Evolutionary conservation across 257 asterid species (phyloP), one percentile per base, ranked within the genome.

Genomic region (Rauvolfia tetraphylla): DNA sequence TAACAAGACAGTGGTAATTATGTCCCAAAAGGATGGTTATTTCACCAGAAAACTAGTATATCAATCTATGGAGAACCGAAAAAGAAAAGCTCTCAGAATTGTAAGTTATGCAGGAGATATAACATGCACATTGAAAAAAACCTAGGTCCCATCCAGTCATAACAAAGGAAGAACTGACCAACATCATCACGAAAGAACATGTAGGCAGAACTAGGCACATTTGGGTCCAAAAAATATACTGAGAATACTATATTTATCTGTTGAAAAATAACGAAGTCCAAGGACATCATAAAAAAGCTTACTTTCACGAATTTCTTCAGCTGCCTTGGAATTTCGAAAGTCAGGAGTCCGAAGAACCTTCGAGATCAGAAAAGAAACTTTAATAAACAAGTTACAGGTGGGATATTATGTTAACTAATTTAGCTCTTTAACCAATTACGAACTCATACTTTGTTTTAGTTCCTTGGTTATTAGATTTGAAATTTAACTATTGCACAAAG

Each of bases 281-380:
- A 71, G 76, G 44, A 73, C 44, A 49, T 54, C 57, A 33, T 31
- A 46, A 7, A 63, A 82, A 51, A 75, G 49, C 85, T 76, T 79
- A 90, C 98, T 90, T 81, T 83, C 82, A 61, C 89, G 91, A 34
- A 94, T 94, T 73, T 89, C 92, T 56, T 81, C 86, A 75, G 98
- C 98, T 49, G 96, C 97, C 77, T 92, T 87, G 86, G 96, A 87
- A 79, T 91, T 94, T 54, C 73, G 86, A 72, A 94, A 92, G 81
- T 94, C 95, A 10, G 98, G 96, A 51, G 97, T 86, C 81, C 83
- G 90, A 71, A 94, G 97, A 86, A 91, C 92, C 98, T 90, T 83
- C 81, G 86, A 84, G 76, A 83, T 80, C 67, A 80, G 71, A 78
- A 76, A 79, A 79, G 20, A 44, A 73, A 63, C 18, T 33, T 69